phyloP scores from a whole-genome alignment of 441 rosid genomes.

The Syzygium malaccense region DNA sequence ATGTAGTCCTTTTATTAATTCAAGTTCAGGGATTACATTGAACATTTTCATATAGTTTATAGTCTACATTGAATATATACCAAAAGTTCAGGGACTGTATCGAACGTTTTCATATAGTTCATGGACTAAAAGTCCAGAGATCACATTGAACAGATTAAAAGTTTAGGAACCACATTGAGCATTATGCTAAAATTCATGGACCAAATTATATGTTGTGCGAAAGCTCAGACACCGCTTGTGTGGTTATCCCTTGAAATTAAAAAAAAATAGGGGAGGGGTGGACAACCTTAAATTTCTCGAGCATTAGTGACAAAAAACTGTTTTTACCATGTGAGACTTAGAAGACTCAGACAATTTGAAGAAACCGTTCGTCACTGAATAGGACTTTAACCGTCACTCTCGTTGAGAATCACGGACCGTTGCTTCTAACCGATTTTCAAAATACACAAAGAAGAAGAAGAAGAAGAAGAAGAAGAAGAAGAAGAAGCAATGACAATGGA shows the following conservation, averaged over 20 bases:
- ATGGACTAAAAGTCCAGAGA: neutral
- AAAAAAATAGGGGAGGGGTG: neutral
- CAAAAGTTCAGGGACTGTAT: too few relatives aligned
- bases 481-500: neutral
- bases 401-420: neutral
- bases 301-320: neutral
- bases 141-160: too few relatives aligned
- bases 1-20: too few relatives aligned
- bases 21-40: too few relatives aligned
- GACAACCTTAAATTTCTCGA: neutral
- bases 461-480: neutral
- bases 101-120: too few relatives aligned
- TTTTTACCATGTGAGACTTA: neutral
- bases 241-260: neutral
- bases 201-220: fast-evolving
- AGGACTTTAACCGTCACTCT: neutral
- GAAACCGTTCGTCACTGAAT: neutral
- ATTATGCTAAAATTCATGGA: too few relatives aligned
- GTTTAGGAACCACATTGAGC: fast-evolving
- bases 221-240: too few relatives aligned
- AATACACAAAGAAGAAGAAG: neutral
- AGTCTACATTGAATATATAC: too few relatives aligned
- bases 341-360: neutral
- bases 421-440: neutral
- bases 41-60: too few relatives aligned